Conservation (phyloP, 2,329 filamentous ascomycete species). For the Phaeosphaeriaceae sp. region DNA sequence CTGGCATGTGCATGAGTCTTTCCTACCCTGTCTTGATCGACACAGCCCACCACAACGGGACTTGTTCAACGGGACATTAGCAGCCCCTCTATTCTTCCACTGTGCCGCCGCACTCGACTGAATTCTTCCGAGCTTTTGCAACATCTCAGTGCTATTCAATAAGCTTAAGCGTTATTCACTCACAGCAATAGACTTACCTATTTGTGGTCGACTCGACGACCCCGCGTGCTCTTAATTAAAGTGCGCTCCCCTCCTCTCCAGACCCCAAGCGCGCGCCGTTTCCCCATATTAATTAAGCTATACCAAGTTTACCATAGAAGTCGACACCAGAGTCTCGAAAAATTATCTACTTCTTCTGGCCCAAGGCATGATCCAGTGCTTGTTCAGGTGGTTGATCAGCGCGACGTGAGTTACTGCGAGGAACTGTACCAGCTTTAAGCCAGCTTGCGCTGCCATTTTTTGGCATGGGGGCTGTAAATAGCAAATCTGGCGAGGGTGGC, state of each 20-base stretch:
- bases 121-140: constrained; percentile 6
- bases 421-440: constrained; percentile 20
- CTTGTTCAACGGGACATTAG: constrained; percentile 10
- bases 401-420: constrained; percentile 26
- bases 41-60: constrained; percentile 13
- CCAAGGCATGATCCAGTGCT: constrained; percentile 41
- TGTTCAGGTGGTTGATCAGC: constrained; percentile 20
- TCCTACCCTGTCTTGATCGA: constrained; percentile 23
- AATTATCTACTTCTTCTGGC: constrained; percentile 18
- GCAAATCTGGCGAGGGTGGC: constrained; percentile 79
- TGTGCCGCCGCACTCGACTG: constrained; percentile 8
- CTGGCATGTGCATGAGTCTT: constrained; percentile 14
- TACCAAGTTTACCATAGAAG: constrained; percentile 13
- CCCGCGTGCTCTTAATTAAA: constrained; percentile 22
- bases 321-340: constrained; percentile 15
- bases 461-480: constrained; percentile 88
- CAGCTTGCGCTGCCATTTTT: constrained; percentile 14
- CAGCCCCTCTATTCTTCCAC: constrained; percentile 7
- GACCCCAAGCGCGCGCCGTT: constrained; percentile 29
- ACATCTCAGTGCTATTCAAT: constrained; percentile 25
- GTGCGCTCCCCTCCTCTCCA: constrained; percentile 27
- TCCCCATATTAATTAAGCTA: constrained; percentile 42
- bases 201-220: constrained; percentile 8
- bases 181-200: constrained; percentile 16
- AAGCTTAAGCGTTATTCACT: constrained; percentile 23